These are phyloP conservation scores for Hordeum vulgare DNA, from an alignment of 176 grass and related monocot genomes.

Conservation along the genomic window DNA sequence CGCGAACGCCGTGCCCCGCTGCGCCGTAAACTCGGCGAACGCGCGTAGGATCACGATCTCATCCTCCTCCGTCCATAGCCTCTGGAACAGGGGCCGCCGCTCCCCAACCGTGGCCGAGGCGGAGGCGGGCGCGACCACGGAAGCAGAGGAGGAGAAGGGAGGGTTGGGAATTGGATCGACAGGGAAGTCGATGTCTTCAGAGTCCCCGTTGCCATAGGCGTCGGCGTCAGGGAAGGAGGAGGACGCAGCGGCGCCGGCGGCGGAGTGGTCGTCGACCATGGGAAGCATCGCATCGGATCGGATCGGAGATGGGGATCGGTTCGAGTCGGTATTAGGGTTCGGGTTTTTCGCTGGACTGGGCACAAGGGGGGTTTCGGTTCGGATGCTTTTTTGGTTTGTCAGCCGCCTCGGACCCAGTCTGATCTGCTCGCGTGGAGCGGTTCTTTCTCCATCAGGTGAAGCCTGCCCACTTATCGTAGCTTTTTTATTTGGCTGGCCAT, in stretches of 20 bases:
- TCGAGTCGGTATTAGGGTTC: conserved; percentile 40
- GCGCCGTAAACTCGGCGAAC: conserved; percentile 82
- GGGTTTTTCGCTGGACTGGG: conserved; percentile 15
- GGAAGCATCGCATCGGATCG: conserved; percentile 42
- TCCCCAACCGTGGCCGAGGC: conserved; percentile 12
- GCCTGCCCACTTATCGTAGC: no score
- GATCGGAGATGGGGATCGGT: conserved; percentile 23
- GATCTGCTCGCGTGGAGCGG: no score
- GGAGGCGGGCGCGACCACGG: background rate
- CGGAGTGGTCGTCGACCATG: conserved; percentile 37
- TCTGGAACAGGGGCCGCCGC: conserved; percentile 76
- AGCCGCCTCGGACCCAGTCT: no score
- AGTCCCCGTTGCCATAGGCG: conserved; percentile 48
- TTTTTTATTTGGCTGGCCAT: no score
- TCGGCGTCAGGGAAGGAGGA: conserved; percentile 44
- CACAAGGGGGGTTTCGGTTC: background rate
- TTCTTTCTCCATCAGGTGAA: no score
- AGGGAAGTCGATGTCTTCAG: conserved; percentile 38
- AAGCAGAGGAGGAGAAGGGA: background rate
- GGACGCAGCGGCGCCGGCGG: conserved; percentile 21
- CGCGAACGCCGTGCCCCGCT: conserved; percentile 76
- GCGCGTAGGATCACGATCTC: conserved; percentile 84
- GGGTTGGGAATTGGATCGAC: conserved; percentile 21
- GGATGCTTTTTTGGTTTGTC: no score
- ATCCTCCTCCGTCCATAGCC: conserved; percentile 93